Percentiles rank a stretch among this genome's conserved stretches.
Evolutionary conservation across 2,329 filamentous ascomycete species (phyloP).

Genomic region (Arthrobotrys musiformis): DNA sequence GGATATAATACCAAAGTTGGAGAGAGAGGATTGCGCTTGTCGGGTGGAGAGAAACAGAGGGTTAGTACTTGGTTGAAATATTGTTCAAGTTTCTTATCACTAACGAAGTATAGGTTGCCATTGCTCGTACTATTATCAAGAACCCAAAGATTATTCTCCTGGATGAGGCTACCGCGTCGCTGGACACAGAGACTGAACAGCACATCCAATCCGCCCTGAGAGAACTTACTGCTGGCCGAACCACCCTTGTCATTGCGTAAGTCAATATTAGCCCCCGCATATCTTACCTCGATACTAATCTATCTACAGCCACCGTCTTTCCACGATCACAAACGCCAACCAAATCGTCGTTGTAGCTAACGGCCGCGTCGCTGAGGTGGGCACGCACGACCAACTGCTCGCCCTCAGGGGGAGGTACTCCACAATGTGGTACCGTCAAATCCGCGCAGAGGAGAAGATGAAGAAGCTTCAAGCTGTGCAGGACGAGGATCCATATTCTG

Average conservation of each 20-base stretch:
- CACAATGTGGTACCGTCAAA: slow-evolving; percentile 91
- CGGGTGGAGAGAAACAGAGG: slow-evolving; percentile 91
- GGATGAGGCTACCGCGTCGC: slow-evolving; percentile 89
- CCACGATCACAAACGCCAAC: slow-evolving; percentile 85
- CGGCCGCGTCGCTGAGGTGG: slow-evolving; percentile 80
- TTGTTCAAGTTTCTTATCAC: neutral
- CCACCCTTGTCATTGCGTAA: slow-evolving; percentile 93
- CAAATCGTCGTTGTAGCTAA: slow-evolving; percentile 82
- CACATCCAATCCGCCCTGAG: slow-evolving; percentile 89
- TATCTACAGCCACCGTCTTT: slow-evolving; percentile 75
- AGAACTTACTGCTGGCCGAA: slow-evolving; percentile 83
- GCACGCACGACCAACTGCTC: slow-evolving; percentile 81
- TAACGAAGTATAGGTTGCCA: slow-evolving; percentile 71
- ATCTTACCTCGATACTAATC: neutral
- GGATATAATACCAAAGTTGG: slow-evolving; percentile 90
- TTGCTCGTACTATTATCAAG: slow-evolving; percentile 91
- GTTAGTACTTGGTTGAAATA: neutral
- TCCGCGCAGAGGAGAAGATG: slow-evolving; percentile 71
- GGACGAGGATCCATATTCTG: slow-evolving; percentile 51
- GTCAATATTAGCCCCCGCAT: neutral
- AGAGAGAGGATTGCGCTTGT: slow-evolving; percentile 85
- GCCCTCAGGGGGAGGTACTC: slow-evolving; percentile 77
- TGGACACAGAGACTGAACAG: slow-evolving; percentile 92
- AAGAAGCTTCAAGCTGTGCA: slow-evolving; percentile 55
- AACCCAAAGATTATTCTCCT: slow-evolving; percentile 90